Conservation (phyloP, 768 basidiomycete genomes). For the Xerocomellus chrysenteron region DNA sequence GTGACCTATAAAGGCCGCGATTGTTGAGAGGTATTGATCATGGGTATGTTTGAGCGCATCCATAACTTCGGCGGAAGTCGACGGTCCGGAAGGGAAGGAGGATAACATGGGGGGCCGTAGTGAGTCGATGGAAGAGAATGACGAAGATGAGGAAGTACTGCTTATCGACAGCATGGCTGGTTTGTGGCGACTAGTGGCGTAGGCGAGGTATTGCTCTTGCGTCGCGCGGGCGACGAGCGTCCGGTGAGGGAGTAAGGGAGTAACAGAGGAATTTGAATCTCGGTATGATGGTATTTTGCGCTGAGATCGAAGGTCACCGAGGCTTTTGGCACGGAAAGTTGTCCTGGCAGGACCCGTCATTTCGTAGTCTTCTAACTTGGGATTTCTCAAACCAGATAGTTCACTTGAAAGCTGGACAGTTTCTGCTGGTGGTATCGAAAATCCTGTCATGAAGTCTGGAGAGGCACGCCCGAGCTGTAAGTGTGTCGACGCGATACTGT, state of each 20-base stretch:
- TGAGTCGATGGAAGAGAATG: slow-evolving; percentile 63
- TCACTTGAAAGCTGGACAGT: slow-evolving; percentile 6
- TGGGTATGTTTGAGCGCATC: slow-evolving; percentile 81
- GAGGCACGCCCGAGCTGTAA: slow-evolving; percentile 15
- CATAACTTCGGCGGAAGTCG: slow-evolving; percentile 65
- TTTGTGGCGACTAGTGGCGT: slow-evolving; percentile 42
- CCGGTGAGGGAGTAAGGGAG: slow-evolving; percentile 38
- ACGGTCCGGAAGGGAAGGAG: slow-evolving; percentile 69
- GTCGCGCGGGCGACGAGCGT: slow-evolving; percentile 27
- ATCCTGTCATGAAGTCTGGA: slow-evolving; percentile 15
- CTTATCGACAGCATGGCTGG: slow-evolving; percentile 54
- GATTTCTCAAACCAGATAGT: slow-evolving; percentile 35
- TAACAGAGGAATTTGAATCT: slow-evolving; percentile 37
- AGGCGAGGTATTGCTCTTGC: slow-evolving; percentile 40
- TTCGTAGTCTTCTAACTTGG: slow-evolving; percentile 24
- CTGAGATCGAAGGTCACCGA: slow-evolving; percentile 47
- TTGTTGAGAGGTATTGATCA: slow-evolving; percentile 88
- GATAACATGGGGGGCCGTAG: slow-evolving; percentile 44
- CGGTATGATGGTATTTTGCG: slow-evolving; percentile 33
- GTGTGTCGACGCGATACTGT: slow-evolving; percentile 16
- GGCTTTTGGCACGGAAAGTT: slow-evolving; percentile 49
- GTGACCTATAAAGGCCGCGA: slow-evolving; percentile 97
- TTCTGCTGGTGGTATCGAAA: slow-evolving; percentile 11
- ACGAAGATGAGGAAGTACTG: slow-evolving; percentile 72
- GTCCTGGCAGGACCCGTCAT: slow-evolving; percentile 22